A percentile compares a stretch with the other conserved stretches of the same genome.
phyloP scores from a whole-genome alignment of 768 basidiomycete species.

The Epithele typhae region DNA sequence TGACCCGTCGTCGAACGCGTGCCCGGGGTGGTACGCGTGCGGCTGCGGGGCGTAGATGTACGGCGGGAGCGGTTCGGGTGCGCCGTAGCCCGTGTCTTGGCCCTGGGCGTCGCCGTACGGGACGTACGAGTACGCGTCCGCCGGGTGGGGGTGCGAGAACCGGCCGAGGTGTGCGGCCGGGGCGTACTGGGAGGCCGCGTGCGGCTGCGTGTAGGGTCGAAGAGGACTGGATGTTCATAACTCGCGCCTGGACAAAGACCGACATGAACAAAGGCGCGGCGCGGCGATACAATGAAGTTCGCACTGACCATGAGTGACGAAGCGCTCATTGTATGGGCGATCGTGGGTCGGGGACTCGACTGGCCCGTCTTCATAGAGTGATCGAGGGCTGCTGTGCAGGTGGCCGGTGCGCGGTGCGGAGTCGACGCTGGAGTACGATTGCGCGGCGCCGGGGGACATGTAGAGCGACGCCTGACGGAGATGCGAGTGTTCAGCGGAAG shows the following conservation, averaged over 20 bases:
- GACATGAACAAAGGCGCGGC: too few relatives aligned
- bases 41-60: conserved; percentile 16
- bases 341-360: conserved; percentile 10
- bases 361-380: conserved; percentile 7
- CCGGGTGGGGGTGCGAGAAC: background rate
- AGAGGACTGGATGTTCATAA: too few relatives aligned
- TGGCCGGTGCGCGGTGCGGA: background rate
- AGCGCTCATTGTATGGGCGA: conserved; percentile 1
- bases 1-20: conserved; percentile 4
- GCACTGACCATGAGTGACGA: conserved; percentile 3
- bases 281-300: too few relatives aligned
- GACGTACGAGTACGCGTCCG: conserved; percentile 11
- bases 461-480: too few relatives aligned
- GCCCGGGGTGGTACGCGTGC: conserved; percentile 8
- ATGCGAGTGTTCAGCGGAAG: too few relatives aligned
- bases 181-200: too few relatives aligned
- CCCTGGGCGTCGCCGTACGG: conserved; percentile 2
- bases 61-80: background rate
- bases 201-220: too few relatives aligned
- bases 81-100: conserved; percentile 2
- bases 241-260: too few relatives aligned
- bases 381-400: background rate
- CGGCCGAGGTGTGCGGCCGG: too few relatives aligned
- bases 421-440: background rate
- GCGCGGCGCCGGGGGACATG: too few relatives aligned